Evolutionary conservation across 2,329 filamentous ascomycete genomes (phyloP).

Genomic region (Aspergillus sp.): DNA sequence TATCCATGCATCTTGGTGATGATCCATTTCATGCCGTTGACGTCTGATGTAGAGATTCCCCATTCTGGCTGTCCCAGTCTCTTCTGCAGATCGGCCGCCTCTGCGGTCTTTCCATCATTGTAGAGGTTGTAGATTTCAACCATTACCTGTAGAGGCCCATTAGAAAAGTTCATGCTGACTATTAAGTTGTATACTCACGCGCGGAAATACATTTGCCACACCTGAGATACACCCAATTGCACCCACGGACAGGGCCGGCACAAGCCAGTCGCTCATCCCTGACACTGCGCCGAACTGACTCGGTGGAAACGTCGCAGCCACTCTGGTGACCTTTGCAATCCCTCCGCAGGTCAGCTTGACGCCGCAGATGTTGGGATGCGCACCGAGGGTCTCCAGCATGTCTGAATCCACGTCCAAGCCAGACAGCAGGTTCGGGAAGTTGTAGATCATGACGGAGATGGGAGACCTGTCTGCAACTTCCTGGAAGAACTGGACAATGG

Average conservation of each 20-base stretch:
- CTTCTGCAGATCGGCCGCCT: constrained; percentile 52
- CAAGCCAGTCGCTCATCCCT: constrained; percentile 47
- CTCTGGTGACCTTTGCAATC: constrained; percentile 44
- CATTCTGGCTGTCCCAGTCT: constrained; percentile 55
- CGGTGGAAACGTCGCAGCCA: constrained; percentile 37
- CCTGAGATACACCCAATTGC: constrained; percentile 62
- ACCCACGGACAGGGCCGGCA: constrained; percentile 60
- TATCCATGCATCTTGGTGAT: constrained; percentile 57
- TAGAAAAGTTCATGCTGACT: background rate
- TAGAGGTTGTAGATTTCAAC: constrained; percentile 53
- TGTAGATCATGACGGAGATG: constrained; percentile 49
- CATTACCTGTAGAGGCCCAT: constrained; percentile 32
- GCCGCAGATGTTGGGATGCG: constrained; percentile 37
- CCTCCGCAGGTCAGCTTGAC: constrained; percentile 41
- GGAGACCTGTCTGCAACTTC: constrained; percentile 58
- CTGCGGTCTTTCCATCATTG: constrained; percentile 46
- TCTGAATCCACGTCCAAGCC: constrained; percentile 48
- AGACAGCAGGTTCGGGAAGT: constrained; percentile 46
- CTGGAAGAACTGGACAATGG: constrained; percentile 62
- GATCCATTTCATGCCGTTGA: constrained; percentile 63
- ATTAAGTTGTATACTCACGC: constrained; percentile 24
- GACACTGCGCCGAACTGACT: constrained; percentile 41
- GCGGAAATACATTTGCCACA: constrained; percentile 63
- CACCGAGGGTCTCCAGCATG: constrained; percentile 30
- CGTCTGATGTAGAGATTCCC: constrained; percentile 59